phyloP scores from a whole-genome alignment of 192 early-diverging fungal genomes.

The Gamsiella multidivaricata region DNA sequence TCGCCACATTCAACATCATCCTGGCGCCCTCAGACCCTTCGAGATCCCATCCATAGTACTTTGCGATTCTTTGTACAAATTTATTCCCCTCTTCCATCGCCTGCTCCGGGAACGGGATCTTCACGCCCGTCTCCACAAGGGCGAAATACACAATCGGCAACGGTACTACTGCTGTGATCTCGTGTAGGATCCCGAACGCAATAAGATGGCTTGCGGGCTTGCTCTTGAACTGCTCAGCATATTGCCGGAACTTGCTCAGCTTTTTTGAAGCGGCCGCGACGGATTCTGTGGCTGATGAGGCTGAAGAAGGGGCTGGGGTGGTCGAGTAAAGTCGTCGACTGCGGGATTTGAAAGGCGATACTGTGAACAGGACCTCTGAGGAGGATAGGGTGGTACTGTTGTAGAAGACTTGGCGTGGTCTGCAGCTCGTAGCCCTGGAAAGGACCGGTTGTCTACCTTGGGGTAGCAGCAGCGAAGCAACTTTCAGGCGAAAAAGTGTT shows the following conservation, averaged over 20 bases:
- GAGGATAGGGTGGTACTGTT: too few species aligned
- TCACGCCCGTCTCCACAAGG: slow-evolving; percentile 62
- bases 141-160: slow-evolving; percentile 78
- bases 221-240: slow-evolving; percentile 67
- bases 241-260: slow-evolving; percentile 59
- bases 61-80: slow-evolving; percentile 65
- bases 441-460: too few species aligned
- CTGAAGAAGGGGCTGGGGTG: background rate
- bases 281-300: background rate
- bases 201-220: slow-evolving; percentile 76
- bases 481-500: too few species aligned
- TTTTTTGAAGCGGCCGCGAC: background rate
- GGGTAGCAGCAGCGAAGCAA: too few species aligned
- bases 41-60: slow-evolving; percentile 63
- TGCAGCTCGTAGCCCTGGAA: too few species aligned
- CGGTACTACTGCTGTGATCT: slow-evolving; percentile 88
- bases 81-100: slow-evolving; percentile 71
- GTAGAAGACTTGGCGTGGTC: too few species aligned
- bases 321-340: too few species aligned
- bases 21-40: slow-evolving; percentile 58
- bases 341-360: too few species aligned
- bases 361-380: too few species aligned
- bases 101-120: slow-evolving; percentile 76
- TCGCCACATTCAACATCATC: slow-evolving; percentile 78
- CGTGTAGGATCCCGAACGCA: slow-evolving; percentile 87